Evolutionary conservation across 305 asterid species (phyloP), one percentile per base, ranked within the genome.

Genomic region (Caryopteris hybrid): DNA sequence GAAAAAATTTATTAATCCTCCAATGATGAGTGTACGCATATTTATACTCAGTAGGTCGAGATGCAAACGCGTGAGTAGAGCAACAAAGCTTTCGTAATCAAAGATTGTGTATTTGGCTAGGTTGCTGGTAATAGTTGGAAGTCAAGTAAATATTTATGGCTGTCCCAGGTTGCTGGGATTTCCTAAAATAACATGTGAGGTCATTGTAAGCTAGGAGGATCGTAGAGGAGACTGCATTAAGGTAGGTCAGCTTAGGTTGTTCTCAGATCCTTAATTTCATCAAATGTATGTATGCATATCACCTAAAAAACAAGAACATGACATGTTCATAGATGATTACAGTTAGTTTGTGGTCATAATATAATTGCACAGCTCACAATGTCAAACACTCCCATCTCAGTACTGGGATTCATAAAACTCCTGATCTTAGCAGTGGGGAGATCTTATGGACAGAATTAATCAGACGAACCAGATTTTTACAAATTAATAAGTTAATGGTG

Each of bases 61-160:
- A 63, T 10, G 5, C 52, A 27, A 16, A 14, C 21, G 43, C 29
- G 5, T 33, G 54, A 20, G 4, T 12, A 52, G 56, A 22, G 74
- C 3, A 56, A 51, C 36, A 39, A 36, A 52, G 52, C 61, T 39
- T 4, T 62, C 67, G 53, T 29, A 34, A 53, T 74, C 69, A 36
- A 14, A 66, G 60, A 57, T 51, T 59, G 64, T 68, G 65, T 54
- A 68, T 66, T 75, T 61, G 71, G 74, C 68, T 61, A 36, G 75
- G 51, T 20, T 68, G 83, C 63, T 73, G 74, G 8, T 54, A 76
- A 51, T 61, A 20, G 77, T 47, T 61, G 57, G 64, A 66, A 58
- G 76, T 77, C 73, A 48, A 70, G 78, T 60, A 33, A 60, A 74
- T 77, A 73, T 67, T 70, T 45, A 78, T 76, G 72, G 78, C 25